Evolutionary conservation across 2,329 filamentous ascomycete species (phyloP).

Genomic region (Xylariaceae sp.): DNA sequence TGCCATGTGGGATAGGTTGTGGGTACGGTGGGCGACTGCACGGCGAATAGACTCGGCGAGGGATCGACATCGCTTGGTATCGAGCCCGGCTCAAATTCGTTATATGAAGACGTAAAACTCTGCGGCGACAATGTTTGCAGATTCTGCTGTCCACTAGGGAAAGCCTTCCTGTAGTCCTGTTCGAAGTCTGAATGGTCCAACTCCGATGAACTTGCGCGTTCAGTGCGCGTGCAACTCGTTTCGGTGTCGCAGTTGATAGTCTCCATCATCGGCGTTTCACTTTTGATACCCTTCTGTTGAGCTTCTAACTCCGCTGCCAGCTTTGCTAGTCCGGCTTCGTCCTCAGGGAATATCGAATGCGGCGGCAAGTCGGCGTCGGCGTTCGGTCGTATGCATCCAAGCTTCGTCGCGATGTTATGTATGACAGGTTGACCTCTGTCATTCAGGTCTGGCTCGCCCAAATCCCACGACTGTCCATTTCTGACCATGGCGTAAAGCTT

Average conservation of each 20-base stretch:
- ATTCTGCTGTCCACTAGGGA: conserved; percentile 40
- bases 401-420: conserved; percentile 61
- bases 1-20: conserved; percentile 33
- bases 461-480: conserved; percentile 54
- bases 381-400: conserved; percentile 61
- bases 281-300: conserved; percentile 39
- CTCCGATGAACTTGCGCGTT: conserved; percentile 53
- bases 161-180: conserved; percentile 48
- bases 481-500: conserved; percentile 64
- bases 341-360: conserved; percentile 58
- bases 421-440: conserved; percentile 60
- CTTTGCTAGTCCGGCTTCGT: conserved; percentile 54
- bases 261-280: conserved; percentile 27
- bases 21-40: conserved; percentile 28
- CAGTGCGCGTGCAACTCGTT: conserved; percentile 35
- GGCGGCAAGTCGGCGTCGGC: conserved; percentile 57
- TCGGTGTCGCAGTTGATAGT: conserved; percentile 33
- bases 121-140: conserved; percentile 50
- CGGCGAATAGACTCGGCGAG: conserved; percentile 24
- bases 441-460: conserved; percentile 62
- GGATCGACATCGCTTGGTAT: conserved; percentile 28
- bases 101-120: conserved; percentile 43
- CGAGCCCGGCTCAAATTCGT: conserved; percentile 37
- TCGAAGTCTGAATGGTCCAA: conserved; percentile 54
- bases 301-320: conserved; percentile 52